Base-by-base conservation (phyloP, 2,329 filamentous ascomycete genomes). In the Xylogone sp. region DNA sequence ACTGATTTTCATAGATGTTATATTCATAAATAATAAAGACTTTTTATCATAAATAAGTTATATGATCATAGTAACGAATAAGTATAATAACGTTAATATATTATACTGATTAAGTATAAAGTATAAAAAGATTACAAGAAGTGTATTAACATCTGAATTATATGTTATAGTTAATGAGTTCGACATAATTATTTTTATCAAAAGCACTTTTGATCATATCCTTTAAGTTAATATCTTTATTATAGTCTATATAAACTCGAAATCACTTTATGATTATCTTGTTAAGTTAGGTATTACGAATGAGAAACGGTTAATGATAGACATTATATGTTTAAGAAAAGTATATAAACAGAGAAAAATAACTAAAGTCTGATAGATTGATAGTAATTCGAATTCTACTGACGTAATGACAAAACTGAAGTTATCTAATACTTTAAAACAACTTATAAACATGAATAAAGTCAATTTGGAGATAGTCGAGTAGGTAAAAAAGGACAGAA, bases 201-300 rank as follows among this genome's bases (percentile, higher is more conserved):
- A 39, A 16, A 7, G 8, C 8, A 39, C 13, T 39, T 4, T 39
- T 16, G n/a, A 39, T 4, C 5, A 20, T 20, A 44, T 44, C 19
- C 21, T 49, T 24, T 6, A 27, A 22, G 13, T 49, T 7, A 39
- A 2, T n/a, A 21, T 43, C 43, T 20, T 19, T n/a, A 8, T 49
- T 3, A 34, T 49, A 24, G 3, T 49, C 18, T 53, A 20, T 51
- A 53, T 39, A 3, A 21, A 49, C 19, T 49, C 42, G 3, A 22
- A 49, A 7, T 49, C 47, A 6, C 21, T 49, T 2, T 50, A 53
- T 45, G 43, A 50, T 21, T 53, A 45, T 19, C 21, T 53, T 42
- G 44, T 53, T 20, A 53, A 53, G 31, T 39, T 54, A 21, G 49
- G 49, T 9, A 53, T 48, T 13, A 53, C 51, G 8, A 20, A 53